Evolutionary conservation across 2,329 filamentous ascomycete species (phyloP).

Genomic region (Capronia coronata): DNA sequence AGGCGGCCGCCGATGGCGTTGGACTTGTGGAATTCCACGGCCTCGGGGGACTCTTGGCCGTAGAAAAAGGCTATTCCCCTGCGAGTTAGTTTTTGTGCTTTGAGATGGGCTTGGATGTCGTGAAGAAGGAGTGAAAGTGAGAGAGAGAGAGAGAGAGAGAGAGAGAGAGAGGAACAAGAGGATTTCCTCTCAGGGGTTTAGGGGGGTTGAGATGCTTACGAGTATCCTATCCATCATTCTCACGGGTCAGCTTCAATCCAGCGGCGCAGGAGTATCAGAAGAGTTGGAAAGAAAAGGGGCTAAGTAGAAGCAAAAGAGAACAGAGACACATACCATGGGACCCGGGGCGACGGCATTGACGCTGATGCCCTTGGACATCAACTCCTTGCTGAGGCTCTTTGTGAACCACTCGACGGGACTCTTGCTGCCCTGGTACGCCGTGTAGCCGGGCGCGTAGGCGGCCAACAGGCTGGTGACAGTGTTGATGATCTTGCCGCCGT

Average conservation of each 20-base stretch:
- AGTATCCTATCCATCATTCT: slow-evolving; percentile 10
- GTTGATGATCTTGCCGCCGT: slow-evolving; percentile 45
- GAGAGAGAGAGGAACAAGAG: too few species aligned
- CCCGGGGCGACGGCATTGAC: slow-evolving; percentile 37
- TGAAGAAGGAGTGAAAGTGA: too few species aligned
- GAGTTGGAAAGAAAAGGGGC: too few species aligned
- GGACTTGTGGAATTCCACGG: slow-evolving; percentile 42
- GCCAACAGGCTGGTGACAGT: slow-evolving; percentile 43
- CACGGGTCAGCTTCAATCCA: too few species aligned
- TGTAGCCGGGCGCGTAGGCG: slow-evolving; percentile 44
- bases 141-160: too few species aligned
- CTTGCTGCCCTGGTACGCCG: slow-evolving; percentile 43
- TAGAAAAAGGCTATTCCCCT: slow-evolving; percentile 40
- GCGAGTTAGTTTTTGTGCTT: too few species aligned
- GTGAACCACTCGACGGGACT: slow-evolving; percentile 40
- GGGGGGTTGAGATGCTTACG: slow-evolving; percentile 1
- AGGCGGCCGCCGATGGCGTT: slow-evolving; percentile 40
- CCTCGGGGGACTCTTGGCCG: slow-evolving; percentile 39
- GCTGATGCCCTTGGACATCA: slow-evolving; percentile 34
- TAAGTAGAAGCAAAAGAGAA: too few species aligned
- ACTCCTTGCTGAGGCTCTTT: slow-evolving; percentile 24
- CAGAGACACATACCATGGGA: slow-evolving; percentile 34
- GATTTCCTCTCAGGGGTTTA: too few species aligned
- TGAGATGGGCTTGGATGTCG: too few species aligned
- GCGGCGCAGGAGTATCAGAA: too few species aligned